phyloP scores from a whole-genome alignment of 768 basidiomycete genomes.

The Suillus ampliporus region DNA sequence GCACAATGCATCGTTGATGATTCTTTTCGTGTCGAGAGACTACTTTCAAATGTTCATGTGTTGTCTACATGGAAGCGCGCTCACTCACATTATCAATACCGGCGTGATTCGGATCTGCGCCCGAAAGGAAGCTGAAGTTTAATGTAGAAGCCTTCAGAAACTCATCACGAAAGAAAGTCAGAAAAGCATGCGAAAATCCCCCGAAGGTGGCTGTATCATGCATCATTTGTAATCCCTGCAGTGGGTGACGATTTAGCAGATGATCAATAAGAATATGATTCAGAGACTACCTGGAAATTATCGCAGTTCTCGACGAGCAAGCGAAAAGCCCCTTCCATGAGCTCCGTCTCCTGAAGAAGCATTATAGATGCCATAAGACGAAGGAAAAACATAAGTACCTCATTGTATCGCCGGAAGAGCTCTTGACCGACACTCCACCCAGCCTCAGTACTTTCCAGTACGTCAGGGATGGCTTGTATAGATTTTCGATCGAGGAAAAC shows the following conservation, averaged over 20 bases:
- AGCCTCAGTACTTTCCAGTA: slow-evolving; percentile 52
- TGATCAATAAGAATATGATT: not conserved
- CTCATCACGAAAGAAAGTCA: slow-evolving; percentile 71
- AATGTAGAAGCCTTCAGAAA: slow-evolving; percentile 65
- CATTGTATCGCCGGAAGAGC: slow-evolving; percentile 56
- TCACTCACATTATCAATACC: slow-evolving; percentile 51
- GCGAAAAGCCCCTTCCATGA: slow-evolving; percentile 75
- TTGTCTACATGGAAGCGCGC: slow-evolving; percentile 10
- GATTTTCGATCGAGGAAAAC: slow-evolving; percentile 68
- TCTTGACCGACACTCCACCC: slow-evolving; percentile 64
- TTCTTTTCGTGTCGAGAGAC: slow-evolving; percentile 44
- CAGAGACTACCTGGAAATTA: slow-evolving; percentile 61
- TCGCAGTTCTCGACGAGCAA: slow-evolving; percentile 78
- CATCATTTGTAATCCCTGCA: slow-evolving; percentile 72
- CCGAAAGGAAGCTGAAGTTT: slow-evolving; percentile 63
- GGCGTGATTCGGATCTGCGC: slow-evolving; percentile 37
- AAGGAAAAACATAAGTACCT: slow-evolving; percentile 46
- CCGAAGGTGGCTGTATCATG: slow-evolving; percentile 70
- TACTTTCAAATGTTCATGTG: slow-evolving; percentile 28
- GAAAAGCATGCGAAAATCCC: slow-evolving; percentile 62
- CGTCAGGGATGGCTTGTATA: slow-evolving; percentile 66
- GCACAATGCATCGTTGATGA: slow-evolving; percentile 69
- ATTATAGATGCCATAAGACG: slow-evolving; percentile 6
- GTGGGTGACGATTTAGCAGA: slow-evolving; percentile 1
- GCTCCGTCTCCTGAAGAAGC: slow-evolving; percentile 54